Evolutionary conservation across 768 basidiomycete genomes (phyloP).

Genomic region (Collybia nuda): DNA sequence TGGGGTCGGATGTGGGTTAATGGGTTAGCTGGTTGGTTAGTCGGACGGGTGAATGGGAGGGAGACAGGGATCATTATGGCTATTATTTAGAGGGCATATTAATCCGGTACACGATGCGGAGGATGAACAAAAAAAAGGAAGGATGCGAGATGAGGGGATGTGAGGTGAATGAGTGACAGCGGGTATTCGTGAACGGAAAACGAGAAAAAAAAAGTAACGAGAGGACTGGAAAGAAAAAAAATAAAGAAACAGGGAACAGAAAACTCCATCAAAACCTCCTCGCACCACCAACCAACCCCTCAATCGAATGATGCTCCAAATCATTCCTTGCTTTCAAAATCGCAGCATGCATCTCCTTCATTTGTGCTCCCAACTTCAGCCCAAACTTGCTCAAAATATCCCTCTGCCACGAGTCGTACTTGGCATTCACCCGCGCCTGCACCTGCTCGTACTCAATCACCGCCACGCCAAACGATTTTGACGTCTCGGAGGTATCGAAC

Average conservation of each 20-base stretch:
- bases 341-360: conserved; percentile 96
- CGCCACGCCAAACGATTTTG: conserved; percentile 89
- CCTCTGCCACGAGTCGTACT: conserved; percentile 97
- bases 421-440: conserved; percentile 95
- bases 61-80: not conserved
- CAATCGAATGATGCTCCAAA: conserved; percentile 94
- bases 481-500: conserved; percentile 95
- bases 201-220: not conserved
- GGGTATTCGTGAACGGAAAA: conserved; percentile 4
- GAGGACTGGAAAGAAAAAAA: not conserved
- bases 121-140: not conserved
- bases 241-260: not conserved
- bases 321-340: conserved; percentile 94
- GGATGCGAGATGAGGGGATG: not conserved
- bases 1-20: no score
- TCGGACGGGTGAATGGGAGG: no score
- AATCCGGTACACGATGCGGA: conserved; percentile 1
- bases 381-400: conserved; percentile 94
- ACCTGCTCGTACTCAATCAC: conserved; percentile 98
- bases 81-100: not conserved
- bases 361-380: conserved; percentile 86
- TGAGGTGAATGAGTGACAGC: not conserved
- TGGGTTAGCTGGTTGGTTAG: not conserved
- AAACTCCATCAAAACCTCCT: conserved; percentile 46
- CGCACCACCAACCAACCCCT: conserved; percentile 71